phyloP scores from a whole-genome alignment of 2,329 filamentous ascomycete species.

The Westerdykella ornata region DNA sequence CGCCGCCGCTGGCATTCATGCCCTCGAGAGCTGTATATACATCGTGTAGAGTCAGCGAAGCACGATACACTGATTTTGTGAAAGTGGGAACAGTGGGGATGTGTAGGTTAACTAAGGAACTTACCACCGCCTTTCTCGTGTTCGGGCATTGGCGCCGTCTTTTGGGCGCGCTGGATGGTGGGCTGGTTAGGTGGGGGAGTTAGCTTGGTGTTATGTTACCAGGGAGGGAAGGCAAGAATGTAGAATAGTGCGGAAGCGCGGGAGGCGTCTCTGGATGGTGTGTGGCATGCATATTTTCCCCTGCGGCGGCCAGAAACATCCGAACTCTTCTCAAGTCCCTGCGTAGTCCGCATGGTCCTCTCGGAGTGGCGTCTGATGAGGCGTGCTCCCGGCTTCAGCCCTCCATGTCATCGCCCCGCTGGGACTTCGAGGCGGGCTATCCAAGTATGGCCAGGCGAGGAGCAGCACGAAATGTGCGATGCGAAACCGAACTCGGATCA shows the following conservation, averaged over 20 bases:
- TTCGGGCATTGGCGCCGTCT: slow-evolving; percentile 36
- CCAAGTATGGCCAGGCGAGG: too few relatives aligned
- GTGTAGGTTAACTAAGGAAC: background rate
- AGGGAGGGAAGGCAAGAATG: background rate
- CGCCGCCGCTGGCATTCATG: slow-evolving; percentile 32
- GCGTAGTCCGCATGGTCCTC: too few relatives aligned
- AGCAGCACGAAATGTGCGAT: too few relatives aligned
- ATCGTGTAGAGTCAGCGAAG: too few relatives aligned
- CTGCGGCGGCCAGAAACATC: background rate
- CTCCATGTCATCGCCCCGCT: too few relatives aligned
- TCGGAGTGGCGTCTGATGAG: too few relatives aligned
- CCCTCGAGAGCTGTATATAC: slow-evolving; percentile 23
- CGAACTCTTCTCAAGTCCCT: too few relatives aligned
- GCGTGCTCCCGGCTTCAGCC: too few relatives aligned
- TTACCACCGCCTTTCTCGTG: slow-evolving; percentile 36
- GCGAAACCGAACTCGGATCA: too few relatives aligned
- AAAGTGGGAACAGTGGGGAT: slow-evolving; percentile 1
- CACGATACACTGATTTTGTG: slow-evolving; percentile 10
- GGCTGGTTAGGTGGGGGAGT: slow-evolving; percentile 8
- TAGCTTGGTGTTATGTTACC: background rate
- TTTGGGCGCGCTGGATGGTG: slow-evolving; percentile 34
- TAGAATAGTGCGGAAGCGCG: too few relatives aligned
- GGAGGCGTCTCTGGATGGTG: too few relatives aligned
- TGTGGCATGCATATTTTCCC: background rate
- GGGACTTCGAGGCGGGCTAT: too few relatives aligned